phyloP scores from a whole-genome alignment of 805 yeast genomes.

The Candida fluviatilis region DNA sequence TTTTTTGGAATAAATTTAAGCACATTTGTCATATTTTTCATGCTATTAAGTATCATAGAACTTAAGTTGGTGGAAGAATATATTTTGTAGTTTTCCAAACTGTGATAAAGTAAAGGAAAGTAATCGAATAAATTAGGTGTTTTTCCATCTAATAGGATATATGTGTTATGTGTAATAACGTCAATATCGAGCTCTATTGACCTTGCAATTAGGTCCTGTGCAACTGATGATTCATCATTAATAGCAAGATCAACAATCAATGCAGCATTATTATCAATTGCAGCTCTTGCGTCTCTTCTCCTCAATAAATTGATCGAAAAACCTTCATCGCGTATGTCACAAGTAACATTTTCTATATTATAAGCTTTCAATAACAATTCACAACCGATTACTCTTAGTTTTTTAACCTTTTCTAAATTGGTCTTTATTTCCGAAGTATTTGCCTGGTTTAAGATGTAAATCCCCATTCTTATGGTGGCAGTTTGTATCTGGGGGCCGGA shows the following conservation, averaged over 20 bases:
- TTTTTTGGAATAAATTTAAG: conserved; percentile 22
- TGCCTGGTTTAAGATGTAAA: not conserved
- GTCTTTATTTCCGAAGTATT: conserved; percentile 2
- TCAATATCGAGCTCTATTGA: conserved; percentile 46
- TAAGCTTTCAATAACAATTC: conserved; percentile 16
- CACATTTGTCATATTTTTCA: conserved; percentile 15
- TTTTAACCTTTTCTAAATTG: not conserved
- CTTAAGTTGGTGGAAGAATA: conserved; percentile 6
- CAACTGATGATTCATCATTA: conserved; percentile 14
- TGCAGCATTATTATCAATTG: conserved; percentile 42
- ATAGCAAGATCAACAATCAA: conserved; percentile 21
- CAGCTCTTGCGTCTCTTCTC: conserved; percentile 45
- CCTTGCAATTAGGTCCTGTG: conserved; percentile 34
- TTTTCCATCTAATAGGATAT: conserved; percentile 13
- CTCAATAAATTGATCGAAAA: conserved; percentile 35
- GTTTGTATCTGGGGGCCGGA: conserved; percentile 48
- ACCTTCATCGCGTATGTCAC: conserved; percentile 16
- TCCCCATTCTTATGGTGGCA: conserved; percentile 47
- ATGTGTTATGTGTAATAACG: conserved; percentile 25
- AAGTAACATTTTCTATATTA: conserved; percentile 10
- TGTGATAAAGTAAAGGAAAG: conserved; percentile 30
- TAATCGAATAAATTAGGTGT: conserved; percentile 28
- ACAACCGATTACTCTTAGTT: conserved; percentile 4
- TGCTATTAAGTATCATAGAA: conserved; percentile 10
- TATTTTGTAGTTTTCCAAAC: conserved; percentile 9